Conservation (phyloP, 176 grass and related monocot species). For the Dendrocalamus sinicus region DNA sequence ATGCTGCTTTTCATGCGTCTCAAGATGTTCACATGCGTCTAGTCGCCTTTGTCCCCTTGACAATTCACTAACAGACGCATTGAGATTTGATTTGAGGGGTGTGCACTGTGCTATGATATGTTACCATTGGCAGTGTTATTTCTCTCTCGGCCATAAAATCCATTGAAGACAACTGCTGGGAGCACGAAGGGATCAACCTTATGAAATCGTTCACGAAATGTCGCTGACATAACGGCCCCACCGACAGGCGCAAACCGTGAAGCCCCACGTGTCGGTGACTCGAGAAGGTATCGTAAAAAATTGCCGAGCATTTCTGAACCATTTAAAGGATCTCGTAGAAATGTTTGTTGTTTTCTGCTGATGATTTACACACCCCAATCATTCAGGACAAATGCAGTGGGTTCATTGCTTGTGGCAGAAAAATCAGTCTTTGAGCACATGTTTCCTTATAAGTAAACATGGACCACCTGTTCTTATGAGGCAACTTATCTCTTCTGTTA, state of each 20-base stretch:
- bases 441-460: neutral
- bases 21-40: constrained; percentile 6
- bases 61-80: neutral
- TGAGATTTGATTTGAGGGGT: neutral
- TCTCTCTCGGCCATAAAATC: neutral
- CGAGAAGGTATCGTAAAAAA: neutral
- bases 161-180: neutral
- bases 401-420: neutral
- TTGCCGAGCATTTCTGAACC: neutral
- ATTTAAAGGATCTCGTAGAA: neutral
- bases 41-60: neutral
- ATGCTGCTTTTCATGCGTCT: neutral
- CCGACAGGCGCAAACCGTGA: neutral
- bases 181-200: neutral
- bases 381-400: neutral
- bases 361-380: neutral
- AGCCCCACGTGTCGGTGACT: neutral
- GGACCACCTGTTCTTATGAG: constrained; percentile 28
- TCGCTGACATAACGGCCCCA: neutral
- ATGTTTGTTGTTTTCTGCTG: neutral
- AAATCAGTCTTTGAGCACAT: neutral
- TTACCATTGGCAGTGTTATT: neutral
- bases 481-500: neutral
- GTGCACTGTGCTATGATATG: neutral
- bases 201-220: neutral